Base-by-base conservation (phyloP, 345 rosid genomes). In the Camelina sativa region DNA sequence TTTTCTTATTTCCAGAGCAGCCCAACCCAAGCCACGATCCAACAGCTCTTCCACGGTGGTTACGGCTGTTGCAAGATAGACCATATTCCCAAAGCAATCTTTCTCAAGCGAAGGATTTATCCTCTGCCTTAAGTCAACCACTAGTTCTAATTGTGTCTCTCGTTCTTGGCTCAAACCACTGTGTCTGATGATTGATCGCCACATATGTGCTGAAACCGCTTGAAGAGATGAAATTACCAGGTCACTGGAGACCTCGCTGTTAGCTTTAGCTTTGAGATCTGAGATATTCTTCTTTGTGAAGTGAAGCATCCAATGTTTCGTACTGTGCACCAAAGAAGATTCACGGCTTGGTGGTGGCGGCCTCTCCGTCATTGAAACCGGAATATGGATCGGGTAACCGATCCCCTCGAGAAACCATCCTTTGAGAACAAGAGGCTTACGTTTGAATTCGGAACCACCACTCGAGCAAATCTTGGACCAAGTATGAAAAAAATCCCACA, bases 401-500 rank as follows among this genome's bases (percentile, higher is more conserved):
- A 59, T 23, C 2, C 53, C 41, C 4, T 60, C 34, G 1, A 60
- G 71, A 59, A 78, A 82, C 78, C 77, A 77, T 11, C 63, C 22
- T 56, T 73, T 67, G 8, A 48, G 76, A 71, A 40, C 34, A 17
- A 44, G 51, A 3, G 37, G 28, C 9, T 13, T 11, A 30, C 8
- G 20, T 43, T 61, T 16, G 40, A 2, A 72, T 1, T 6, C 2
- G 11, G 10, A 73, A 28, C 30, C 30, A 28, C 69, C 11, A 70
- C 47, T 3, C 2, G 68, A 79, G 15, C 71, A 69, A 38, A 79
- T 80, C 73, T 84, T 79, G 5, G 89, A 79, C 85, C 91, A 84
- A 8, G 85, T 65, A 9, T 78, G 73, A 25, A 87, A 20, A 65
- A 87, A 82, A 22, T 65, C 62, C 87, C 85, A 85, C 3, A 84